Evolutionary conservation across 2,329 filamentous ascomycete genomes (phyloP), one percentile per base, ranked within the genome.

Genomic region (Hypoxylon sp.): DNA sequence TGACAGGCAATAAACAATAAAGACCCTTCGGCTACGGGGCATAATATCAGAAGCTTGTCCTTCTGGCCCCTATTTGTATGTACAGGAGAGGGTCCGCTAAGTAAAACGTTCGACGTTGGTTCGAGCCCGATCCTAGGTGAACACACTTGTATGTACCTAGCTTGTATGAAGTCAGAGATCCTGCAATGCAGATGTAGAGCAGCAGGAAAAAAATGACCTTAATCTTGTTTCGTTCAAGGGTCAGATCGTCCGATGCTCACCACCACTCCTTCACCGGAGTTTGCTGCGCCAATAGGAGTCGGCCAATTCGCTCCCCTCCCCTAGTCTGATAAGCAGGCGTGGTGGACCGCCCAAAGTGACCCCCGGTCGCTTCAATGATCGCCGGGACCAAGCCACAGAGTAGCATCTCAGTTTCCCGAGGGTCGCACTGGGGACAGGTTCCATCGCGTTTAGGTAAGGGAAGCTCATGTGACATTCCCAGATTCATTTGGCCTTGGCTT

Each of bases 401-500:
- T 68, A 51, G 59, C 32, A 68, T 68, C 62, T 63, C 10, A 62
- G 49, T 63, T 68, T 68, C 62, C 62, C 62, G 59, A 65, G 56
- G 46, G 62, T 65, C 44, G 65, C 57, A 68, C 61, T 64, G 59
- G 65, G 62, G 37, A 41, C 6, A 56, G 54, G 56, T 53, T 39
- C 49, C 62, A 68, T 68, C 57, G 62, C 63, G 64, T 62, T 49
- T 68, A 68, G 59, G 65, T 66, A 64, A 64, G 65, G 62, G 62
- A 65, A 68, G 65, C 50, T 68, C 65, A 68, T 68, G 65, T 68
- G 65, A 68, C 63, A 66, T 66, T 68, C 65, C 59, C 63, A 65
- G 63, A 66, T 68, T 68, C 63, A 62, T 63, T 59, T 51, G 32
- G 50, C 39, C 62, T 65, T 60, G 62, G 59, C 58, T 61, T 63